Evolutionary conservation across 2,329 filamentous ascomycete genomes (phyloP), one percentile per base, ranked within the genome.

Genomic region (Neonectria coccinea): DNA sequence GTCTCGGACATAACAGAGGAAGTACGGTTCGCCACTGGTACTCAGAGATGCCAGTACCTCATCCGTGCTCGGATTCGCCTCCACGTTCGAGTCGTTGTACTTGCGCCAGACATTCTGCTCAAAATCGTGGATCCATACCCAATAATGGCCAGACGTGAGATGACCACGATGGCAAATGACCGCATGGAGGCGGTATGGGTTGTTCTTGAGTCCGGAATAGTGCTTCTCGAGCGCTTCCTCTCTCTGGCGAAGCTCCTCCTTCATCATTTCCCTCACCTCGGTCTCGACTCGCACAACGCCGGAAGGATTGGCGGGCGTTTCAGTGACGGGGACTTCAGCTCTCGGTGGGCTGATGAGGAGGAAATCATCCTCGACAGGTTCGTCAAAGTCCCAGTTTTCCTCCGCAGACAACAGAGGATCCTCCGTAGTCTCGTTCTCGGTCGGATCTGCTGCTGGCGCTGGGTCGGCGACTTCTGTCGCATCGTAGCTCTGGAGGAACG

Each of bases 101-200:
- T 92, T 93, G 62, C 94, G 90, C 94, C 96, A 99, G 20, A 94
- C 83, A 45, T 88, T 86, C 51, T 88, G 87, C 68, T 90, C 87
- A 77, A 97, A 97, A 80, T 98, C 96, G 74, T 90, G 92, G 68
- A 99, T 97, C 86, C 94, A 97, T 48, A 97, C 93, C 91, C 93
- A 97, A 80, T 98, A 99, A 78, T 99, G 96, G 0, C 96, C 96
- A 50, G 90, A 90, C 48, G 84, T 86, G 44, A 90, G 85, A 70
- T 84, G 83, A 33, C 92, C 92, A 20, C 91, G 90, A 77, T 99
- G 96, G 73, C 97, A 95, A 74, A 99, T 97, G 33, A 97, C 92
- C 0, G 95, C 93, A 71, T 97, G 94, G 5, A 99, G 86, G 14
- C 89, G 89, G 77, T 98, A 99, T 11, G 90, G 87, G 51, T 92